These are phyloP conservation scores for Leccinum subtestaceum DNA, from an alignment of 768 basidiomycete species.

Conservation along the genomic window DNA sequence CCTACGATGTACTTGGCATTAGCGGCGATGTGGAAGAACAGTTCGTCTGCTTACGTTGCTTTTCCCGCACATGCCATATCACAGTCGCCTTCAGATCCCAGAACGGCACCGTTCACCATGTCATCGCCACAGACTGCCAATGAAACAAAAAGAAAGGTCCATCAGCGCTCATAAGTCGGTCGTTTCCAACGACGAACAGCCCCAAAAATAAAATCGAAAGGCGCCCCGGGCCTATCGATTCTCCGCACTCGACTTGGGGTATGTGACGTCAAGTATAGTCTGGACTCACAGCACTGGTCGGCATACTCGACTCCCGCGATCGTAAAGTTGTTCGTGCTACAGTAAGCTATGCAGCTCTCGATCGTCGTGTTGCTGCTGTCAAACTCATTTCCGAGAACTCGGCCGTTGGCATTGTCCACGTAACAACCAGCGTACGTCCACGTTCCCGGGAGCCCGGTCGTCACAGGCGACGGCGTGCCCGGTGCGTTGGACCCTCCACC, in stretches of 20 bases:
- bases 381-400: slow-evolving; percentile 46
- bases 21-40: not conserved
- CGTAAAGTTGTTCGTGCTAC: slow-evolving; percentile 53
- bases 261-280: not conserved
- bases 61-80: slow-evolving; percentile 76
- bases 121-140: slow-evolving; percentile 65
- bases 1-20: slow-evolving; percentile 29
- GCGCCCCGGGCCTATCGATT: too few relatives aligned
- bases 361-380: slow-evolving; percentile 49
- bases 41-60: slow-evolving; percentile 45
- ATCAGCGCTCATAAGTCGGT: slow-evolving; percentile 9
- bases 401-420: slow-evolving; percentile 70
- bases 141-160: not conserved
- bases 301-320: slow-evolving; percentile 71
- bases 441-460: slow-evolving; percentile 46
- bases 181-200: not conserved
- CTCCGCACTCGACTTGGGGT: too few relatives aligned
- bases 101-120: slow-evolving; percentile 58
- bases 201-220: not conserved
- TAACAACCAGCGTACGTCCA: slow-evolving; percentile 68
- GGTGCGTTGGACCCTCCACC: not conserved
- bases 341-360: slow-evolving; percentile 59
- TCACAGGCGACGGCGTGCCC: slow-evolving; percentile 40
- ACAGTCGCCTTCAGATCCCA: slow-evolving; percentile 50
- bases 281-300: slow-evolving; percentile 45